phyloP scores from a whole-genome alignment of 805 yeast genomes.

The Debaryomyces tyrocola region DNA sequence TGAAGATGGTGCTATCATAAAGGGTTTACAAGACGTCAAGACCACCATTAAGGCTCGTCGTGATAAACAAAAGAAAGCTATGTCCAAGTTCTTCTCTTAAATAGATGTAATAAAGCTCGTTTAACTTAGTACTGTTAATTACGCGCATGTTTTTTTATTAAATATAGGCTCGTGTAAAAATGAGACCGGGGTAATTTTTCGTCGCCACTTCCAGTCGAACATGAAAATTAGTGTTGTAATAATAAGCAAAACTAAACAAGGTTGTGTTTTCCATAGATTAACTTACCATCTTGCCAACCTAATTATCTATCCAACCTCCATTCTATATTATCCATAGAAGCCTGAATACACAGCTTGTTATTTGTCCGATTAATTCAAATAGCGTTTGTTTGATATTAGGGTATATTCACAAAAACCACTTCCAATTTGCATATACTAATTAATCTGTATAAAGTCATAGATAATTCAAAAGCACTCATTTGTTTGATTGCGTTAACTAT shows the following conservation, averaged over 20 bases:
- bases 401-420: slow-evolving; percentile 3
- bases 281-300: background rate
- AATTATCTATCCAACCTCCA: slow-evolving; percentile 2
- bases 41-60: slow-evolving; percentile 49
- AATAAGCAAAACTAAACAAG: background rate
- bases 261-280: background rate
- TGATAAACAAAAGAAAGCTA: slow-evolving; percentile 71
- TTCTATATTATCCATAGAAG: slow-evolving; percentile 1
- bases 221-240: background rate
- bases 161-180: slow-evolving; percentile 5
- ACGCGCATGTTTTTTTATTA: background rate
- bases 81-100: slow-evolving; percentile 61
- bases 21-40: slow-evolving; percentile 63
- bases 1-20: slow-evolving; percentile 66
- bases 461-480: slow-evolving; percentile 26
- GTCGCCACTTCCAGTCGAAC: slow-evolving; percentile 12
- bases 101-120: background rate
- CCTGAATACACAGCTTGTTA: background rate
- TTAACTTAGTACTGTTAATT: background rate
- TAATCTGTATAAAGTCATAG: slow-evolving; percentile 4
- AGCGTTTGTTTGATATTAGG: slow-evolving; percentile 1
- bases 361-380: background rate
- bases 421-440: slow-evolving; percentile 7
- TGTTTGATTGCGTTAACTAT: slow-evolving; percentile 25
- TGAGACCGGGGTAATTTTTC: slow-evolving; percentile 9